These are phyloP conservation scores for Fagopyrum homotropicum DNA, from an alignment of 148 eudicot genomes.

Conservation along the genomic window DNA sequence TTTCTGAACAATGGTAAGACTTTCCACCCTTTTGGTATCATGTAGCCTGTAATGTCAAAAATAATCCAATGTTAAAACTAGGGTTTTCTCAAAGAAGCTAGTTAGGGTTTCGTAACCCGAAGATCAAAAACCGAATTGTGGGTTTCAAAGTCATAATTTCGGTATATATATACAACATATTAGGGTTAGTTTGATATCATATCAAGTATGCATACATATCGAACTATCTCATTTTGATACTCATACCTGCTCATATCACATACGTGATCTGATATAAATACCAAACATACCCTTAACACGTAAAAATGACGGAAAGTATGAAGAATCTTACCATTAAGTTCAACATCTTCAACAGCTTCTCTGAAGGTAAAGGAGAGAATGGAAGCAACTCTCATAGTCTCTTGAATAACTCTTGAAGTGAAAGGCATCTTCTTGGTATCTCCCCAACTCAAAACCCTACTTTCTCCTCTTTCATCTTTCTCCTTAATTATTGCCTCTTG, in stretches of 20 bases:
- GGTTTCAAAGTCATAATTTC: neutral
- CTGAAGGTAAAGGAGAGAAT: conserved; percentile 88
- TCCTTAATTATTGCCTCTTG: conserved; percentile 48
- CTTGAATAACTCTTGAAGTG: conserved; percentile 80
- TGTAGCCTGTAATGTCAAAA: conserved; percentile 37
- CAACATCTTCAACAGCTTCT: conserved; percentile 98
- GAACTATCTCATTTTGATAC: too few species aligned
- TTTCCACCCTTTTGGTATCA: conserved; percentile 79
- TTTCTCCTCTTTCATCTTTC: conserved; percentile 24
- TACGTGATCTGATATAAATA: too few species aligned
- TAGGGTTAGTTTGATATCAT: too few species aligned
- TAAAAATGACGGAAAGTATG: too few species aligned
- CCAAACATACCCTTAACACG: too few species aligned
- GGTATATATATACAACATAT: too few species aligned
- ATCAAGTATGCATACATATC: neutral
- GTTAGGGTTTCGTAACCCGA: neutral
- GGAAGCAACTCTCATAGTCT: conserved; percentile 87
- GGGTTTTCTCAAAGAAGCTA: neutral
- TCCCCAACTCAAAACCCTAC: conserved; percentile 38
- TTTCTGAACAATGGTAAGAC: conserved; percentile 65
- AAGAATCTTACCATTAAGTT: conserved; percentile 45
- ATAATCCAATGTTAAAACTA: neutral
- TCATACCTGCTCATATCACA: too few species aligned
- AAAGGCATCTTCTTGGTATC: conserved; percentile 71
- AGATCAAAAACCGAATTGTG: neutral